Evolutionary conservation across 768 basidiomycete genomes (phyloP).

Genomic region (Suillus subaureus): DNA sequence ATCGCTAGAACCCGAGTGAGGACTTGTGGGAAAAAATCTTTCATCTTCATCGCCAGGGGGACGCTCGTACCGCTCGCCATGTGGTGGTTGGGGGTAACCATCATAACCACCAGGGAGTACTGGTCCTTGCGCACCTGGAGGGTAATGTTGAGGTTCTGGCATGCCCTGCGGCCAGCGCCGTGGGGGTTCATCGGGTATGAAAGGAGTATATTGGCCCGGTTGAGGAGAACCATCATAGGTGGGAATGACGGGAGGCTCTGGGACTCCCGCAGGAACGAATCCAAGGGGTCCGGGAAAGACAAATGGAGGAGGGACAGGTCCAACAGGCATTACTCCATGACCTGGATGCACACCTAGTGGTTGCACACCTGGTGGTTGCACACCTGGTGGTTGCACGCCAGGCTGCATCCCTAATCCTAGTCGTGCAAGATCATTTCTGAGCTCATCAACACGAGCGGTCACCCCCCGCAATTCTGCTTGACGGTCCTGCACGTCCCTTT

Average conservation of each 20-base stretch:
- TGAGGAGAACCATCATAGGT: constrained; percentile 5
- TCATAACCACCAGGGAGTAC: constrained; percentile 21
- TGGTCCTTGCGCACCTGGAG: constrained; percentile 39
- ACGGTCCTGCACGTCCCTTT: constrained; percentile 76
- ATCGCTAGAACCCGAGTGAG: not conserved
- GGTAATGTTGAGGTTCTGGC: constrained; percentile 27
- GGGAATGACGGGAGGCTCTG: constrained; percentile 28
- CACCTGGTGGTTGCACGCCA: constrained; percentile 26
- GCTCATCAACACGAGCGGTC: constrained; percentile 56
- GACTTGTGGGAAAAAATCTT: constrained; percentile 19
- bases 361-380: constrained; percentile 15
- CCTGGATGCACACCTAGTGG: not conserved
- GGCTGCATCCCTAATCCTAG: constrained; percentile 44
- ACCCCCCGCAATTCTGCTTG: constrained; percentile 73
- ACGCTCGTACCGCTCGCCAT: constrained; percentile 13
- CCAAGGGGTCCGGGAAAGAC: constrained; percentile 23
- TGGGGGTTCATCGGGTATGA: constrained; percentile 26
- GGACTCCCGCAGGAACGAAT: constrained; percentile 24
- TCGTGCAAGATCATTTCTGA: constrained; percentile 47
- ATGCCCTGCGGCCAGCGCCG: constrained; percentile 17
- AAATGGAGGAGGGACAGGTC: constrained; percentile 17
- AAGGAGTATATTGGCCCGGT: constrained; percentile 18
- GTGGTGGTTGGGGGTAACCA: constrained; percentile 7
- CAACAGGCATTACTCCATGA: constrained; percentile 17
- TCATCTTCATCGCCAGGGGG: constrained; percentile 19